Base-by-base conservation (phyloP, 208 protist genomes). In the Leishmania lainsoni region DNA sequence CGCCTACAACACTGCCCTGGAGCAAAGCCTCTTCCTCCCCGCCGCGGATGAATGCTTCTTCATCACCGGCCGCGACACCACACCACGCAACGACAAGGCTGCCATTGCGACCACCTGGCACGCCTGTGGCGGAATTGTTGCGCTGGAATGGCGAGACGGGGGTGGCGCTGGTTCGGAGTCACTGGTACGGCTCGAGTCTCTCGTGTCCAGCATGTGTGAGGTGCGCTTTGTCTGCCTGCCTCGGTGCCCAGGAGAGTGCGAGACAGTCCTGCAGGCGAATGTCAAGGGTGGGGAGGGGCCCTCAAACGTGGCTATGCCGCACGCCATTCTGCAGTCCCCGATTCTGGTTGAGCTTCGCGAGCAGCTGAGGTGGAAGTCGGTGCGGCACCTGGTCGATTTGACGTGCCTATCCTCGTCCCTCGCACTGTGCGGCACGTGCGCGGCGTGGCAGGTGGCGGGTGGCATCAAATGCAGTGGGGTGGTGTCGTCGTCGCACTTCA, bases 401-500 rank as follows among this genome's bases (percentile, higher is more conserved):
- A 82, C 77, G 32, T 86, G 78, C 66, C 74, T 82, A 4, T 86
- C 82, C 2, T 82, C 82, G 42, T 86, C 82, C n/a, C 56, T 86
- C 3, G 72, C 74, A 0, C 42, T 82, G 1, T 59, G 52, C 29
- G 72, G 35, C 39, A 22, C 51, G 26, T 42, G 10, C 3, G 76
- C 56, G 4, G 73, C 72, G n/a, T 54, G 78, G 26, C 82, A 86
- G 78, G 73, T 81, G 16, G 80, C 78, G 8, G 74, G 82, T 1
- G 82, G 82, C 6, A 59, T 73, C 42, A 79, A 75, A 32, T 86
- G 82, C 49, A 72, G 58, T 35, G 82, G 78, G 0, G 71, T 76
- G 5, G 59, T 88, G 9, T 80, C 76, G 45, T 80, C 85, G 39
- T 91, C 92, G 54, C 72, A 80, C 65, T 87, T 96, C 76, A 83